phyloP scores from a whole-genome alignment of 2,329 filamentous ascomycete species.

The Anthostomella pinea region DNA sequence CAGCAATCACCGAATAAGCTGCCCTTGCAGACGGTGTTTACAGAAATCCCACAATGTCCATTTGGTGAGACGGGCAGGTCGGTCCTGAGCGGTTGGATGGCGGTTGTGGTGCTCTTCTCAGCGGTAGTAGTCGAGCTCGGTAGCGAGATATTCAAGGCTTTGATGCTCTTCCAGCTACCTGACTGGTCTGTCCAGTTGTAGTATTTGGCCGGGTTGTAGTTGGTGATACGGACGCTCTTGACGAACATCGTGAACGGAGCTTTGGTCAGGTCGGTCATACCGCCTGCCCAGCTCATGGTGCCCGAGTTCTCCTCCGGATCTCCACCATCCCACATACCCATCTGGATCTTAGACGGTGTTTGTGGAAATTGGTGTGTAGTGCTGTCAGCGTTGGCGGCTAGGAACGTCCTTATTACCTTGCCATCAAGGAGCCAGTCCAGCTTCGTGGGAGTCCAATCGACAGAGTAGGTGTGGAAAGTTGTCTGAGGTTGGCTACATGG shows the following conservation, averaged over 20 bases:
- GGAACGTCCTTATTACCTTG: slow-evolving; percentile 16
- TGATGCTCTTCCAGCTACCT: slow-evolving; percentile 12
- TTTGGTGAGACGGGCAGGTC: slow-evolving; percentile 10
- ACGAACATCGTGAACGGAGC: slow-evolving; percentile 18
- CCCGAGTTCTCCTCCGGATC: slow-evolving; percentile 13
- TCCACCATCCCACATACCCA: slow-evolving; percentile 20
- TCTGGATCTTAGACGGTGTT: slow-evolving; percentile 18
- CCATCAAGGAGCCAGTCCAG: slow-evolving; percentile 18
- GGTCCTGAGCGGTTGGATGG: slow-evolving; percentile 6
- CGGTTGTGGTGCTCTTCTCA: slow-evolving; percentile 1
- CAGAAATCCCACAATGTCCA: slow-evolving; percentile 7
- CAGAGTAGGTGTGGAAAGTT: slow-evolving; percentile 20
- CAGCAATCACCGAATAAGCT: slow-evolving; percentile 13
- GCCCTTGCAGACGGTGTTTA: slow-evolving; percentile 6
- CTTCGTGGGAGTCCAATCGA: slow-evolving; percentile 17
- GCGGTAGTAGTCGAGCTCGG: slow-evolving; percentile 5
- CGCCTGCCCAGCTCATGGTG: slow-evolving; percentile 17
- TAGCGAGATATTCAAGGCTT: slow-evolving; percentile 6
- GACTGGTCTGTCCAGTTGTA: slow-evolving; percentile 20
- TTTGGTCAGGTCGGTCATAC: slow-evolving; percentile 14
- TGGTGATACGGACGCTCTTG: slow-evolving; percentile 16
- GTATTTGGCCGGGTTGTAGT: slow-evolving; percentile 18
- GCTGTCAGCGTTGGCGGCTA: slow-evolving; percentile 7
- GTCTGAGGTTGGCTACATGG: slow-evolving; percentile 11
- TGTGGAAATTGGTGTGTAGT: slow-evolving; percentile 16